phyloP scores from a whole-genome alignment of 805 yeast species.

The Saturnispora sanitii region DNA sequence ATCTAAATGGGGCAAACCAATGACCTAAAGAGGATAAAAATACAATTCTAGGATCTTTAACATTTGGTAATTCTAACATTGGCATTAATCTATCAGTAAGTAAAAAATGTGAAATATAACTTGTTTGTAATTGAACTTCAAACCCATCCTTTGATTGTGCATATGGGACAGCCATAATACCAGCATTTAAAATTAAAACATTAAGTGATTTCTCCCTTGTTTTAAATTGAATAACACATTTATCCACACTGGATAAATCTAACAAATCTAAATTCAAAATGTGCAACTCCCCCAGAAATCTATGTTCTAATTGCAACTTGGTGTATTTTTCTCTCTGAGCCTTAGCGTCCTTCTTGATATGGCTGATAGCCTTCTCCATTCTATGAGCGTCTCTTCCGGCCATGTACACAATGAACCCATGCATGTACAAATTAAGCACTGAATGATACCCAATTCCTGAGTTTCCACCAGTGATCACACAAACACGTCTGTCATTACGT shows the following conservation, averaged over 20 bases:
- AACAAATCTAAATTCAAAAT: conserved; percentile 48
- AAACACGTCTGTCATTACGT: conserved; percentile 43
- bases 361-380: conserved; percentile 47
- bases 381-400: conserved; percentile 58
- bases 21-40: conserved; percentile 62
- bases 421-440: conserved; percentile 63
- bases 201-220: conserved; percentile 42
- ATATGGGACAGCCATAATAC: conserved; percentile 70
- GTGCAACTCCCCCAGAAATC: conserved; percentile 40
- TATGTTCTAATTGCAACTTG: conserved; percentile 13
- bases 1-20: conserved; percentile 38
- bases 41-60: conserved; percentile 42
- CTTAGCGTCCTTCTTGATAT: conserved; percentile 45
- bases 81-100: conserved; percentile 54
- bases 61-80: conserved; percentile 31
- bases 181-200: conserved; percentile 67
- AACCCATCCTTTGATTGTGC: conserved; percentile 50
- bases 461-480: conserved; percentile 73
- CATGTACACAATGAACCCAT: conserved; percentile 67
- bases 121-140: conserved; percentile 73
- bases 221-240: conserved; percentile 39
- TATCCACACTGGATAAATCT: conserved; percentile 35
- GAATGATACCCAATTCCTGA: conserved; percentile 76
- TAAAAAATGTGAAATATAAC: conserved; percentile 66
- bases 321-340: conserved; percentile 19